Evolutionary conservation across 257 asterid species (phyloP), one percentile per base, ranked within the genome.

Genomic region (Solanum lycopersicoides): DNA sequence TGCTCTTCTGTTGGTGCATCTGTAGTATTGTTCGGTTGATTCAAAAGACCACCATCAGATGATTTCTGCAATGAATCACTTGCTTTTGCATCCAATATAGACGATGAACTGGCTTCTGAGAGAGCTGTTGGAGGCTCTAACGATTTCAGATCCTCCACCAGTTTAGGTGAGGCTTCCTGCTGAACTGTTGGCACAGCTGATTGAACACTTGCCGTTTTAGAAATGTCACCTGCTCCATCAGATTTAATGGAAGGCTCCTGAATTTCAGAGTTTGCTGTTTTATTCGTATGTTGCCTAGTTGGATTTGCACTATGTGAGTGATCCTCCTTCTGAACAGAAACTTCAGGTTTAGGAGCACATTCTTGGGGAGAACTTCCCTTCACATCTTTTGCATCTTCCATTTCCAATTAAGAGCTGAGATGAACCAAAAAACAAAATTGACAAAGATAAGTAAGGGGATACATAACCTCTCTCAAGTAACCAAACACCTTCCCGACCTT

Each of bases 341-440:
- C 83, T 83, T 86, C 86, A 39, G 94, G 90, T 50, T 88, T 80
- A 59, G 88, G 89, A 85, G 93, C 76, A 88, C 94, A 90, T 88
- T 90, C 94, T 37, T 89, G 84, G 83, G 91, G 89, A 87, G 90
- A 84, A 88, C 89, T 89, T 86, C 86, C 93, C 21, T 84, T 84
- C n/a, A 85, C 44, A 80, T 53, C 63, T 87, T 91, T 89, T 80
- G 89, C 90, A 86, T 90, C 96, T 90, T 92, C 98, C 99, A 95
- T 97, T 88, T 47, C 88, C 88, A 83, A 90, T 28, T 76, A 86
- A 73, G 87, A 89, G 89, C 89, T 79, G 82, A 69, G 88, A 47
- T 63, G 89, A 86, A 86, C 80, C 89, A 66, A 86, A 87, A 50
- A 16, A 75, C 73, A 66, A 80, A n/a, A 77, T 77, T 80, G 28